Conservation (phyloP, 1,284 basidiomycete genomes). For the Stygiomarasmius scandens region DNA sequence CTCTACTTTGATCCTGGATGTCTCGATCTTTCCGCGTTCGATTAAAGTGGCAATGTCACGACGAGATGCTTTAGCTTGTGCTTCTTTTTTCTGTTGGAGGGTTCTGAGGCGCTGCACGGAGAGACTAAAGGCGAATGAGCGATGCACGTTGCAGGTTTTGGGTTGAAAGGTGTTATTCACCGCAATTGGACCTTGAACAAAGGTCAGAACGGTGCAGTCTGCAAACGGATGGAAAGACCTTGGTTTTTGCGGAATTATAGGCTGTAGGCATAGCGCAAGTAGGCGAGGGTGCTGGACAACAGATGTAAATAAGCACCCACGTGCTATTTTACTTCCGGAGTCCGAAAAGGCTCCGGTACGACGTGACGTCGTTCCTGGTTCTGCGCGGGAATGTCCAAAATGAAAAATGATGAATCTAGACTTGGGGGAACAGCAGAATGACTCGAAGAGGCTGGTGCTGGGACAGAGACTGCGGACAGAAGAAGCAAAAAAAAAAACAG, state of each 20-base stretch:
- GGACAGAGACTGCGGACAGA: too few species aligned
- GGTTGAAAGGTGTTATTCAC: slow-evolving; percentile 34
- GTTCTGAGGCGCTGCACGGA: slow-evolving; percentile 90
- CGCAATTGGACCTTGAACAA: slow-evolving; percentile 62
- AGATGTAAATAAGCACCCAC: too few species aligned
- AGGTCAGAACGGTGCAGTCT: not conserved
- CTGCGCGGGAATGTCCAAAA: too few species aligned
- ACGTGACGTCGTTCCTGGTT: too few species aligned
- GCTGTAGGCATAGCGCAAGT: slow-evolving; percentile 53
- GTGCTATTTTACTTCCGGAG: too few species aligned
- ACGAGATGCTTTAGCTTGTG: slow-evolving; percentile 83
- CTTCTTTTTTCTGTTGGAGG: slow-evolving; percentile 91
- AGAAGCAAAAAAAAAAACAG: too few species aligned
- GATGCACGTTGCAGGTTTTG: not conserved
- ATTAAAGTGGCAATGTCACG: slow-evolving; percentile 80
- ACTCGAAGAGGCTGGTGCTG: too few species aligned
- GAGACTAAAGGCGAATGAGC: slow-evolving; percentile 50
- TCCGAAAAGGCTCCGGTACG: too few species aligned
- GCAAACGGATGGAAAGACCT: slow-evolving; percentile 40
- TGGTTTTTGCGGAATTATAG: slow-evolving; percentile 75
- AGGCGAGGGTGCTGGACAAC: not conserved
- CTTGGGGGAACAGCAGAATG: not conserved
- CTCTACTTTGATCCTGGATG: slow-evolving; percentile 83
- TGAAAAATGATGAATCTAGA: not conserved
- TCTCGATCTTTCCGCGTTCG: slow-evolving; percentile 81